phyloP scores from a whole-genome alignment of 805 yeast genomes.

The Tetrapisispora fleetii region DNA sequence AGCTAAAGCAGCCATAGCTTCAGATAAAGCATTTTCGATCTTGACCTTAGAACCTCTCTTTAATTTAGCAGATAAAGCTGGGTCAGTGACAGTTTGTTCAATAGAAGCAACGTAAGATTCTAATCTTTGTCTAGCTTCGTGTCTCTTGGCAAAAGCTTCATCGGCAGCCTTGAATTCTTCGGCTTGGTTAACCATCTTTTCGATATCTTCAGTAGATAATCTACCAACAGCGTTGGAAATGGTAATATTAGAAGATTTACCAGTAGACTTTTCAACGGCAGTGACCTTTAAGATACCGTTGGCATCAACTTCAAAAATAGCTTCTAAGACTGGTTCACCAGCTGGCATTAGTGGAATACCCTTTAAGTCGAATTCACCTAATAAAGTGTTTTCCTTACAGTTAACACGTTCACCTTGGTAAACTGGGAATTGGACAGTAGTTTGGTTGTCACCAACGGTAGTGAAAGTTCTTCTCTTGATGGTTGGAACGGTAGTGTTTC shows the following conservation, averaged over 20 bases:
- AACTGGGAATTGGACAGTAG: constrained; percentile 97
- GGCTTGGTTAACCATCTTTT: constrained; percentile 97
- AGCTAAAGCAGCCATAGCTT: constrained; percentile 96
- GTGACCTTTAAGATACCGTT: constrained; percentile 99
- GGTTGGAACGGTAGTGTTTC: constrained; percentile 99
- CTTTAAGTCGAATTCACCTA: constrained; percentile 97
- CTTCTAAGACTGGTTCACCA: constrained; percentile 99
- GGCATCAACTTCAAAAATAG: constrained; percentile 97
- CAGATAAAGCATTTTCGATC: constrained; percentile 96
- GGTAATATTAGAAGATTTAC: constrained; percentile 68
- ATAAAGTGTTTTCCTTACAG: constrained; percentile 93
- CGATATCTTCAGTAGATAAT: constrained; percentile 92
- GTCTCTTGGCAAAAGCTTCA: constrained; percentile 98
- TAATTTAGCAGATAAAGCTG: constrained; percentile 92
- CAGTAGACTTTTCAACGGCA: constrained; percentile 97
- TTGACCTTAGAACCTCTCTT: constrained; percentile 95
- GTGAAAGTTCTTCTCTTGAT: constrained; percentile 98
- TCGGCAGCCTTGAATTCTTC: constrained; percentile 98
- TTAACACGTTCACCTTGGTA: constrained; percentile 99
- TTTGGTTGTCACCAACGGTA: constrained; percentile 97
- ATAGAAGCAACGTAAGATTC: constrained; percentile 96
- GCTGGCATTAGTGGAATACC: constrained; percentile 98
- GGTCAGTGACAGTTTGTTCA: constrained; percentile 95
- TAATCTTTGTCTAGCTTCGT: constrained; percentile 98
- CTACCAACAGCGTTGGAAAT: constrained; percentile 99